Evolutionary conservation across 768 basidiomycete species (phyloP), one percentile per base, ranked within the genome.

Genomic region (Trametes maxima): DNA sequence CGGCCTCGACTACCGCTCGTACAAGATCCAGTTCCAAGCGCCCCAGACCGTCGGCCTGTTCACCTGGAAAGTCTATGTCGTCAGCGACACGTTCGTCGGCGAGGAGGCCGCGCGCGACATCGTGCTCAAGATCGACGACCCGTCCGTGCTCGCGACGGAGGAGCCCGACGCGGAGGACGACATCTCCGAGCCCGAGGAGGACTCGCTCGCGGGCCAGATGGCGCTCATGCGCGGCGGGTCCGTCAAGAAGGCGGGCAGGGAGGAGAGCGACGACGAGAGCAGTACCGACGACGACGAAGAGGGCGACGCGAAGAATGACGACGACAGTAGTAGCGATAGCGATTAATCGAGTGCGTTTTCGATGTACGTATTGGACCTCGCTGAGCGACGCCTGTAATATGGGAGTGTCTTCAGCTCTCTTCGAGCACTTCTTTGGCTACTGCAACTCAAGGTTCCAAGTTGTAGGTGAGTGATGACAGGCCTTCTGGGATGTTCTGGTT

Each of bases 101-200:
- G 90, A 90, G 63, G 94, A 96, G 67, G 80, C 82, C 12, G 78
- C 80, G 48, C 78, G 74, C 62, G 89, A 91, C 60, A 83, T 98
- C 65, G 79, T 84, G 70, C 85, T 97, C 63, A 89, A 89, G 71
- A 89, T 97, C 36, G 92, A 95, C 54, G 88, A 93, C 43, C 76
- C 83, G 3, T 80, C 87, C 11, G 79, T 78, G 1, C 76, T 88
- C 17, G 78, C 72, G 12, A 77, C 77, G 0, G 86, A 87, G 6
- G 88, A 88, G 42, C 78, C 82, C 57, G 82, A 76, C 28, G 77
- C 77, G 21, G 95, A 96, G 37, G 95, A 98, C 69, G 95, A 97
- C 60, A 99, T 98, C 65, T 97, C 95, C 0, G 97, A 98, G 50
- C 97, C 97, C 0, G 97, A 98, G 33, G 97, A 98, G 74, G 97